A percentile compares a stretch with the other conserved stretches of the same genome.
Evolutionary conservation across 2,329 filamentous ascomycete species (phyloP).

Genomic region (Paraphaeosphaeria sporulosa): DNA sequence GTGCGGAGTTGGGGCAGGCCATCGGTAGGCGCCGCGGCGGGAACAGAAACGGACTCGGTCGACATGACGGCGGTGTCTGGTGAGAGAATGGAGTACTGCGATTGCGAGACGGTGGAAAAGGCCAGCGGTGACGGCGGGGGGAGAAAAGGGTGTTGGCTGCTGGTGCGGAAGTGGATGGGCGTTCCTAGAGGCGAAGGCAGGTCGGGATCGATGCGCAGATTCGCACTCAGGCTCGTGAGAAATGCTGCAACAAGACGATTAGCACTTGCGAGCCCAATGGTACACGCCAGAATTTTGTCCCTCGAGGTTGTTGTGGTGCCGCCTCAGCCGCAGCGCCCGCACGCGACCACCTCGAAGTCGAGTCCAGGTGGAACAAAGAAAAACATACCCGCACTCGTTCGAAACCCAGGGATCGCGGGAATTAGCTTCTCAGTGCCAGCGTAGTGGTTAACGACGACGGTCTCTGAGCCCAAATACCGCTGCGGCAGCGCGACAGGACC

Average conservation of each 20-base stretch:
- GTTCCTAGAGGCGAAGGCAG: conserved; percentile 69
- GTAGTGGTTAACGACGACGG: conserved; percentile 45
- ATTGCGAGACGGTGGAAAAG: conserved; percentile 53
- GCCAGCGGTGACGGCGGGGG: conserved; percentile 57
- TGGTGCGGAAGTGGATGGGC: conserved; percentile 64
- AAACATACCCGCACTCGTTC: conserved; percentile 49
- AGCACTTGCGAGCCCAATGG: neutral
- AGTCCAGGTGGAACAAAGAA: conserved; percentile 6
- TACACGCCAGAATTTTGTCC: neutral
- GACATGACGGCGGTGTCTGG: conserved; percentile 48
- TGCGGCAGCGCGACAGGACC: conserved; percentile 35
- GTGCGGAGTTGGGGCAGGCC: conserved; percentile 67
- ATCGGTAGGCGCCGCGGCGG: conserved; percentile 26
- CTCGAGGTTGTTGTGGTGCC: neutral
- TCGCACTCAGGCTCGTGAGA: conserved; percentile 81
- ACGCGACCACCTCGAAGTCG: conserved; percentile 22
- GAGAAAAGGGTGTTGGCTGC: conserved; percentile 58
- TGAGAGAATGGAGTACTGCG: conserved; percentile 43
- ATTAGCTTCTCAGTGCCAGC: conserved; percentile 45
- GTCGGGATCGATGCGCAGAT: conserved; percentile 71
- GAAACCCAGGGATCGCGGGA: conserved; percentile 48
- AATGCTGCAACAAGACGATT: conserved; percentile 66
- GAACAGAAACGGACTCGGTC: conserved; percentile 34
- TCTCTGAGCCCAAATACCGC: conserved; percentile 34
- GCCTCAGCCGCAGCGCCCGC: conserved; percentile 14